phyloP scores from a whole-genome alignment of 2,329 filamentous ascomycete species.

The Lasiodiplodia sp. region DNA sequence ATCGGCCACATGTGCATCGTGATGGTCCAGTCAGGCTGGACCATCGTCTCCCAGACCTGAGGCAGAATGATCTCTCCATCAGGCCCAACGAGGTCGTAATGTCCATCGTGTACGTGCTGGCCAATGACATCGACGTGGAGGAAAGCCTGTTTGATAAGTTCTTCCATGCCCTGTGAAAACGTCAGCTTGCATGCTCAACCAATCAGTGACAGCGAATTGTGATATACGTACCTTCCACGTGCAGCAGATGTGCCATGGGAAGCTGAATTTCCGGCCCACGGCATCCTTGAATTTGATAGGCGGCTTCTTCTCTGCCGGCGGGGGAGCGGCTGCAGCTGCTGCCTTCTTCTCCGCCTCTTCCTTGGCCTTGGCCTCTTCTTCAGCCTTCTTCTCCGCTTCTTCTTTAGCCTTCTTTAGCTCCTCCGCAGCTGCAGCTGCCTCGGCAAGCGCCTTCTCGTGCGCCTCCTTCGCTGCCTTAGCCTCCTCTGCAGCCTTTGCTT shows the following conservation, averaged over 20 bases:
- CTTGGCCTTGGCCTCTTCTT: conserved; percentile 52
- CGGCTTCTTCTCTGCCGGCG: conserved; percentile 66
- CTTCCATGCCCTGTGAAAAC: conserved; percentile 53
- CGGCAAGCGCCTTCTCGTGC: conserved; percentile 42
- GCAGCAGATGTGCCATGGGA: conserved; percentile 84
- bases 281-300: conserved; percentile 93
- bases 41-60: conserved; percentile 57
- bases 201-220: neutral
- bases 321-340: conserved; percentile 47
- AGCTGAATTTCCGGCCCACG: conserved; percentile 88
- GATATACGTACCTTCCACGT: conserved; percentile 75
- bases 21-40: conserved; percentile 57
- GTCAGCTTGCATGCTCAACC: neutral
- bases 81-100: conserved; percentile 57
- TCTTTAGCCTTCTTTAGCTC: conserved; percentile 63
- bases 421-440: conserved; percentile 57
- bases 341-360: conserved; percentile 56
- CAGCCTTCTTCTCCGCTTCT: conserved; percentile 57
- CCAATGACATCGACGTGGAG: conserved; percentile 55
- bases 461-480: conserved; percentile 38
- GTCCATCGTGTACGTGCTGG: conserved; percentile 54
- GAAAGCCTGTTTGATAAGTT: conserved; percentile 59
- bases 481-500: conserved; percentile 42
- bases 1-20: conserved; percentile 60
- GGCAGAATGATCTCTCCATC: conserved; percentile 59